Base-by-base conservation (phyloP, 139 green algal genomes). In the Chlamydomonas incerta region DNA sequence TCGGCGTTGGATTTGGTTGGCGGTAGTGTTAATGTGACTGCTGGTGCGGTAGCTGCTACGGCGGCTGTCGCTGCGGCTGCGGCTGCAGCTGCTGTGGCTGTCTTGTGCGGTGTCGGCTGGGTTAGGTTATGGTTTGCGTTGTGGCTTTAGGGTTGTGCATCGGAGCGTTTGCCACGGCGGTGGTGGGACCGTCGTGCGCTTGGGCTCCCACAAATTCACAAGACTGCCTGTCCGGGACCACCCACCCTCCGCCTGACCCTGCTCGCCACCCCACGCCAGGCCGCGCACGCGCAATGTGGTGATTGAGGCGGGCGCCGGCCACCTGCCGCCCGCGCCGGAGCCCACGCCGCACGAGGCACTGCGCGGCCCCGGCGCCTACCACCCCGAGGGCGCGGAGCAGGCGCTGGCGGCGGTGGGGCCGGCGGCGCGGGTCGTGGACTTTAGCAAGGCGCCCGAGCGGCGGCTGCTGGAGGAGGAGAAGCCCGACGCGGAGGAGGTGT, bases 281-380 rank as follows among this genome's bases (percentile, higher is more conserved):
- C 79, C 31, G 13, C 79, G 79, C 2, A 0, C 55, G 3, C 79
- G 66, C 46, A 29, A 28, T 26, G 66, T 57, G 24, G 47, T 85
- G 37, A 29, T 85, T 8, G 47, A 85, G 10, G 24, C 60, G 18
- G 47, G 31, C 46, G 20, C 35, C 37, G 41, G 68, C 52, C 80
- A 86, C 80, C 18, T 15, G 34, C 80, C 80, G 0, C 67, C 34
- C 31, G 80, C 24, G 29, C 26, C 80, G 6, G 80, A 86, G 33
- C 80, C 67, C 41, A 80, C 80, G 26, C 5, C 15, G 14, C 68
- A 31, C 29, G 35, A 46, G 31, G 80, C 80, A 3, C 52, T 77
- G 23, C 52, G 80, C 3, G 80, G 80, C 31, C 80, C 80, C 6
- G 80, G 80, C 4, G 34, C 26, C 20, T 86, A 86, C 80, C 33